Base-by-base conservation (phyloP, 805 yeast species). In the Candida maris region DNA sequence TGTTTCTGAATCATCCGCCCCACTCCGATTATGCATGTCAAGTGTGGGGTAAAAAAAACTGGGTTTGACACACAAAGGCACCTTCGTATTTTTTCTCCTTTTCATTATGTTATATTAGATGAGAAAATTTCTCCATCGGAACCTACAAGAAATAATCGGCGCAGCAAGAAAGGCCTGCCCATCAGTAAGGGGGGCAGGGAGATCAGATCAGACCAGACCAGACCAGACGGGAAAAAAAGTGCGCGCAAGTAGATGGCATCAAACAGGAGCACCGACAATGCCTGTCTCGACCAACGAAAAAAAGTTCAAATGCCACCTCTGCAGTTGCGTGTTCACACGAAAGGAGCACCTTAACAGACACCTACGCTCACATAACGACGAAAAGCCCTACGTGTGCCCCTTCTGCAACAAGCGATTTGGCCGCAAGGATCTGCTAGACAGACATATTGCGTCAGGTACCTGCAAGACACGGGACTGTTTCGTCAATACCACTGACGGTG, bases 321-420 rank as follows among this genome's bases (percentile, higher is more conserved):
- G 40, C 25, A 31, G 13, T 7, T 37, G 40, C 26, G 27, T 27
- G 10, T 37, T 37, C 32, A 37, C 40, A 5, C 19, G 40, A 13
- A 37, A 37, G 15, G 40, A 37, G 22, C 40, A 37, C 14, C 19
- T 37, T n/a, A 7, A 31, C 15, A 25, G 40, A 6, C 40, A 37
- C 17, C 10, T 33, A 19, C 40, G 40, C 12, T 37, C 40, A 2
- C 40, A 37, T 29, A 37, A 37, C 25, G 40, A 37, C 20, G 36
- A 37, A n/a, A 37, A 32, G 27, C 40, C 40, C 6, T 37, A 32
- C 27, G 13, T n/a, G 7, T 37, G 40, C 23, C 40, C 40, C 10
- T 35, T 21, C 12, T 37, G 40, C 21, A 21, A 20, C 13, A 37
- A 37, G 23, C 29, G 27, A 6, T 37, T 37, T 27, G 40, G 40